Evolutionary conservation across 768 basidiomycete species (phyloP).

Genomic region (Calocybe indica): DNA sequence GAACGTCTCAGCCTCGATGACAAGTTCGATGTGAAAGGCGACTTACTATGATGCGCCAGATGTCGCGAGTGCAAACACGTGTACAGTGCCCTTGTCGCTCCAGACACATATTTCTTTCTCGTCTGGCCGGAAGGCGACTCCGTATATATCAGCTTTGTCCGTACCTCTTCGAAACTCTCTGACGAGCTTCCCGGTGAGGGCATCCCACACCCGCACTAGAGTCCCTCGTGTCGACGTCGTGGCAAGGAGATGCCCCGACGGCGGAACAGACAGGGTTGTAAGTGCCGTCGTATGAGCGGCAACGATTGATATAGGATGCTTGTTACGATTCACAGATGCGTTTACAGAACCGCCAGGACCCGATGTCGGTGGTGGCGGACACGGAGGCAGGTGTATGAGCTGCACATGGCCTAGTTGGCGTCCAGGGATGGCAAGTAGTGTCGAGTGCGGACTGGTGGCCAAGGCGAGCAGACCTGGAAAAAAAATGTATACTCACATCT

Average conservation of each 20-base stretch:
- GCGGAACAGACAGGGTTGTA: conserved; percentile 70
- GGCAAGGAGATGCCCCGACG: conserved; percentile 74
- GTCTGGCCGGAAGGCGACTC: conserved; percentile 81
- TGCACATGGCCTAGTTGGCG: conserved; percentile 87
- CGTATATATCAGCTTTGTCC: conserved; percentile 89
- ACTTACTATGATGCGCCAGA: conserved; percentile 60
- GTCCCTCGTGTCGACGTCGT: conserved; percentile 84
- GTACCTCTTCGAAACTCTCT: conserved; percentile 81
- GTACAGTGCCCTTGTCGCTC: conserved; percentile 95
- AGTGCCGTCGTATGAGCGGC: conserved; percentile 78
- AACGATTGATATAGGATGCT: conserved; percentile 74
- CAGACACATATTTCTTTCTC: conserved; percentile 85
- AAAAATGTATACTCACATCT: conserved; percentile 1
- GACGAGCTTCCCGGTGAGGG: conserved; percentile 62
- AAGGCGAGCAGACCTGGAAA: conserved; percentile 66
- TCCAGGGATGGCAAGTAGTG: conserved; percentile 81
- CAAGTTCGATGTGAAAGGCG: neutral
- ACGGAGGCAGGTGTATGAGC: conserved; percentile 78
- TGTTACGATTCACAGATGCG: conserved; percentile 50
- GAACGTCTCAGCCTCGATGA: neutral
- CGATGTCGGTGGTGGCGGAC: conserved; percentile 55
- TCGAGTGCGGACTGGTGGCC: conserved; percentile 71
- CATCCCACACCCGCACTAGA: conserved; percentile 83
- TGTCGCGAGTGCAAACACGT: conserved; percentile 72
- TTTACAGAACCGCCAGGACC: conserved; percentile 47